Conservation (phyloP, 257 asterid genomes). For the Datura wrightii region DNA sequence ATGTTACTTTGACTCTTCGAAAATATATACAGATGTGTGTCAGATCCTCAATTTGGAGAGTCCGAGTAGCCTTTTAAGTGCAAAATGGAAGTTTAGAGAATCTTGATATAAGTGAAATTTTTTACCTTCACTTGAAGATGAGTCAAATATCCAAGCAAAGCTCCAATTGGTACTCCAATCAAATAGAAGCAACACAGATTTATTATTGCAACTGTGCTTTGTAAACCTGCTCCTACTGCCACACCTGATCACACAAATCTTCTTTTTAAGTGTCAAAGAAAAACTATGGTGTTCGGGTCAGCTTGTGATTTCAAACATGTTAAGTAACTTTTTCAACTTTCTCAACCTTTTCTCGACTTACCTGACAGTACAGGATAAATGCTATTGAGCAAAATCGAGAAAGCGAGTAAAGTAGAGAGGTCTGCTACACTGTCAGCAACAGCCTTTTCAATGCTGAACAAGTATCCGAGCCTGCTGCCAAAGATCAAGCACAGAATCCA, state of each 20-base stretch:
- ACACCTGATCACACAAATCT: slow-evolving; percentile 55
- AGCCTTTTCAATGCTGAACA: slow-evolving; percentile 55
- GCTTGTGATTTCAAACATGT: not conserved
- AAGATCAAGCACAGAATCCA: slow-evolving; percentile 56
- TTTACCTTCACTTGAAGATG: slow-evolving; percentile 44
- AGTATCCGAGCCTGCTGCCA: slow-evolving; percentile 60
- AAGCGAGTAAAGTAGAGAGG: slow-evolving; percentile 65
- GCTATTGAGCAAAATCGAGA: slow-evolving; percentile 69
- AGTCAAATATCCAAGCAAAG: slow-evolving; percentile 40
- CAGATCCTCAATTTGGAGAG: too few species aligned
- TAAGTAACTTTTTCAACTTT: not conserved
- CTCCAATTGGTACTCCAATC: slow-evolving; percentile 41
- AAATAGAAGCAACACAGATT: slow-evolving; percentile 55
- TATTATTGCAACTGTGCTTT: slow-evolving; percentile 68
- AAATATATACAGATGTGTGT: too few species aligned
- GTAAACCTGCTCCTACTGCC: slow-evolving; percentile 87
- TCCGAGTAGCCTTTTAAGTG: not conserved
- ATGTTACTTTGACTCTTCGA: not conserved
- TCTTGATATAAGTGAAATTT: not conserved
- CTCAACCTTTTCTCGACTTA: slow-evolving; percentile 15
- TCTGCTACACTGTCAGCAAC: slow-evolving; percentile 54
- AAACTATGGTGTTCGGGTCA: not conserved
- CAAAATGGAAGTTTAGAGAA: not conserved
- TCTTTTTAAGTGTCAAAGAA: not conserved
- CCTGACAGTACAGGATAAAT: slow-evolving; percentile 79